phyloP scores from a whole-genome alignment of 208 protist genomes.

The Trypanosoma vivax region DNA sequence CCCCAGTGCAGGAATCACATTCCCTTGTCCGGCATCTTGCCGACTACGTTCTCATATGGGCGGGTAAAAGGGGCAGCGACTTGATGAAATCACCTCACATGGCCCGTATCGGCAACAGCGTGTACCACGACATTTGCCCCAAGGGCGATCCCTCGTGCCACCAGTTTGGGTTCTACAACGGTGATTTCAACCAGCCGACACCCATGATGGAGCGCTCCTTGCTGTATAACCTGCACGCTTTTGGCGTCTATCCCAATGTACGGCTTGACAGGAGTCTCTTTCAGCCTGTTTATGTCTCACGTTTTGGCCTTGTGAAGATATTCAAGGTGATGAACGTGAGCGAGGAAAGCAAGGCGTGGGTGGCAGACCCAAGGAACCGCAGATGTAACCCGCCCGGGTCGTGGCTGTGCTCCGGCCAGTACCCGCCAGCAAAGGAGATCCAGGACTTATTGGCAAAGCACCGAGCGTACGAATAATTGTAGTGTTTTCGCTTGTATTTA shows the following conservation, averaged over 20 bases:
- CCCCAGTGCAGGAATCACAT: conserved; percentile 86
- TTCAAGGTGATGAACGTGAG: conserved; percentile 93
- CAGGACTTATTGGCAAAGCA: conserved; percentile 56
- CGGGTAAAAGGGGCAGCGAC: conserved; percentile 33
- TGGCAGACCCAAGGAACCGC: conserved; percentile 46
- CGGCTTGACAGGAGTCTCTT: conserved; percentile 24
- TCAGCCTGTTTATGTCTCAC: conserved; percentile 91
- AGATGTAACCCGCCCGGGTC: conserved; percentile 45
- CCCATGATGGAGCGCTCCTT: conserved; percentile 45
- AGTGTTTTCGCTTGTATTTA: conserved; percentile 38
- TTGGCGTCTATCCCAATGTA: not conserved
- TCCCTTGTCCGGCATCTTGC: conserved; percentile 90
- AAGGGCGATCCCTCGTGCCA: conserved; percentile 50
- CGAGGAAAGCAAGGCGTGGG: conserved; percentile 48
- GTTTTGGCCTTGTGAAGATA: conserved; percentile 95
- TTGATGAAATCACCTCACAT: conserved; percentile 57
- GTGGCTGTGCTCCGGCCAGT: conserved; percentile 67
- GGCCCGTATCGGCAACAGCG: conserved; percentile 66
- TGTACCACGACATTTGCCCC: conserved; percentile 70
- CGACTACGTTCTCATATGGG: conserved; percentile 94
- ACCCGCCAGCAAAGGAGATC: conserved; percentile 64
- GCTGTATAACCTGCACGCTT: conserved; percentile 52
- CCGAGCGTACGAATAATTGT: conserved; percentile 38
- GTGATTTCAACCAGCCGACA: conserved; percentile 22
- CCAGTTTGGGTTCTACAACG: conserved; percentile 33